Base-by-base conservation (phyloP, 2,329 filamentous ascomycete genomes). In the Calonectria ilicicola region DNA sequence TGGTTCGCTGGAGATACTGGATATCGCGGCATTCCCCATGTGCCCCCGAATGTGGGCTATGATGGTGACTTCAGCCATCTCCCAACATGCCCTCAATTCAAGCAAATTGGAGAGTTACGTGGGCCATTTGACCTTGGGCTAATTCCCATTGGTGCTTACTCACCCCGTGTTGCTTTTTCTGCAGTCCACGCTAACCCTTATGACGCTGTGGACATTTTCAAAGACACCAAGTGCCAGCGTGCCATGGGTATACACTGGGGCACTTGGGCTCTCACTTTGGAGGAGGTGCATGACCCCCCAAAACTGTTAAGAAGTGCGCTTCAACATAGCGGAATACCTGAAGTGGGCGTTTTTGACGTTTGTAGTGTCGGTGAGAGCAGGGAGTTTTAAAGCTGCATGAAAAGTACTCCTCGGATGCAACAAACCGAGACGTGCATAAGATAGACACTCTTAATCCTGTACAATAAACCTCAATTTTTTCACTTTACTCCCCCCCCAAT, bases 191-290 rank as follows among this genome's bases (percentile, higher is more conserved):
- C 53, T 32, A 60, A 60, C n/a, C 53, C 53, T 4, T 60, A 60
- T 12, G 53, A 60, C 23, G 53, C 53, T 0, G 53, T 60, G 32
- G 53, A 60, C 32, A 60, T 60, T 14, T 60, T 60, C 32, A 60
- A 60, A 21, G 53, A 60, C 12, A 60, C 53, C 21, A 38, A 21
- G 10, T 60, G 53, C 32, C 2, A 60, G 3, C 53, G 53, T 1
- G 53, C 53, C 21, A 60, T 60, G 53, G 53, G 53, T 21, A 60
- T 60, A 14, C 53, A 60, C 32, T 60, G 53, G 53, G 53, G 53
- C 21, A 60, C 32, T 10, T 60, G 53, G 53, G 35, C 53, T 5
- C 21, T 60, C 21, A 60, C 53, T 40, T 27, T 60, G 53, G 53
- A 60, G 14, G 53, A 60, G 35, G 53, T 60, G 21, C 35, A 40